These are phyloP conservation scores for Murraya koenigii DNA, from an alignment of 345 rosid species.

Conservation along the genomic window DNA sequence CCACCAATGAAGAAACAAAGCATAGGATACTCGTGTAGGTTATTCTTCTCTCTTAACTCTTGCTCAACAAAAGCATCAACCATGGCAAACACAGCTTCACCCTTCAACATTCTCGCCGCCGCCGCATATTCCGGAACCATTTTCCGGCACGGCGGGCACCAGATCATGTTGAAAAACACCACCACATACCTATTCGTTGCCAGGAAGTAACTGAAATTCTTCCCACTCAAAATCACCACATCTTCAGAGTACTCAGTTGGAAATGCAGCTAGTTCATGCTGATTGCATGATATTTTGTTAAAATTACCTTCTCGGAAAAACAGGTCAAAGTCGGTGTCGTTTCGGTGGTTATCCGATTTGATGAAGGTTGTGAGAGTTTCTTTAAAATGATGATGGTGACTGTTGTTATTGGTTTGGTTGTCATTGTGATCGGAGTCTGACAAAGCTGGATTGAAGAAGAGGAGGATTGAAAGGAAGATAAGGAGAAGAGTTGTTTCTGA, in stretches of 20 bases:
- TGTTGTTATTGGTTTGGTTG: too few relatives aligned
- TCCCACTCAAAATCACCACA: conserved; percentile 38
- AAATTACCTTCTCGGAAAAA: background rate
- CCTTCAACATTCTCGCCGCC: conserved; percentile 44
- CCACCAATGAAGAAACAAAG: conserved; percentile 12
- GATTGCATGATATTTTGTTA: background rate
- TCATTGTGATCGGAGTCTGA: background rate
- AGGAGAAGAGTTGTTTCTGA: conserved; percentile 18
- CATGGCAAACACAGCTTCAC: conserved; percentile 42
- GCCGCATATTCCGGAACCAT: conserved; percentile 42
- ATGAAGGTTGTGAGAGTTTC: too few relatives aligned
- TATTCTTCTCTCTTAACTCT: background rate
- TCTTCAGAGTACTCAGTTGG: conserved; percentile 30
- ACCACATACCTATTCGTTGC: conserved; percentile 30
- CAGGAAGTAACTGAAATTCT: conserved; percentile 42
- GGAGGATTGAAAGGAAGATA: conserved; percentile 18
- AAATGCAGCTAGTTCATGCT: background rate
- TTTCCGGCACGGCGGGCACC: conserved; percentile 40
- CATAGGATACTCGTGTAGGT: conserved; percentile 13
- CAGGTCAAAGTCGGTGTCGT: background rate
- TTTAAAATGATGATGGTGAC: too few relatives aligned
- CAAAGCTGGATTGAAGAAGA: background rate
- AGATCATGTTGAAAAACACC: conserved; percentile 47
- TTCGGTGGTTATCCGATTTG: background rate
- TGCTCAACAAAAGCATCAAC: conserved; percentile 35